Percentiles rank a stretch among this genome's conserved stretches.
Conservation (phyloP, 2,329 filamentous ascomycete species). For the Cladorrhinum sp. region DNA sequence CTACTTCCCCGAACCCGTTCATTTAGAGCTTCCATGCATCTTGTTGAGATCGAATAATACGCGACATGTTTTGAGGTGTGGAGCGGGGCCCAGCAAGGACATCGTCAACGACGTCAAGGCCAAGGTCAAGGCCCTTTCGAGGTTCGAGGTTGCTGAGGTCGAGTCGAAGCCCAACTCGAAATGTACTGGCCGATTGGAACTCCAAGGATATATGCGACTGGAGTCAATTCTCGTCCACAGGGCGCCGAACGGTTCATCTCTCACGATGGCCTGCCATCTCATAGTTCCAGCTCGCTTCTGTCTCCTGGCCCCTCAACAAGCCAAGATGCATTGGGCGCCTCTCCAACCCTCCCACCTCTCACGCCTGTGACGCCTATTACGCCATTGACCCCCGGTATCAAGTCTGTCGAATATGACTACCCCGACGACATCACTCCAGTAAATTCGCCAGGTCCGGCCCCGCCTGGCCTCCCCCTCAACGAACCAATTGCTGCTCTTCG, state of each 20-base stretch:
- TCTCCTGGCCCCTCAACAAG: constrained; percentile 27
- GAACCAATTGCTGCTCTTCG: constrained; percentile 72
- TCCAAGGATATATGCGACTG: constrained; percentile 77
- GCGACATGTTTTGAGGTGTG: neutral
- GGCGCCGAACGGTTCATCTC: constrained; percentile 50
- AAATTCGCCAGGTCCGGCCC: constrained; percentile 30
- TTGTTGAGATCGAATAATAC: neutral
- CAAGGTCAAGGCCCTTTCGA: too few relatives aligned
- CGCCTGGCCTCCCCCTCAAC: constrained; percentile 43
- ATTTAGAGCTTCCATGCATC: neutral
- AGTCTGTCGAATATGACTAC: constrained; percentile 56
- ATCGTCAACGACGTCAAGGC: neutral
- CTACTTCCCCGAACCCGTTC: neutral
- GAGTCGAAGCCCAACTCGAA: too few relatives aligned
- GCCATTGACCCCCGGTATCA: constrained; percentile 56
- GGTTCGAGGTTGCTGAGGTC: too few relatives aligned
- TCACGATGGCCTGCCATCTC: constrained; percentile 56
- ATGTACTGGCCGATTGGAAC: constrained; percentile 94
- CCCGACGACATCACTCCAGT: constrained; percentile 33
- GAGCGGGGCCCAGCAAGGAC: neutral
- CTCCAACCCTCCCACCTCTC: constrained; percentile 35
- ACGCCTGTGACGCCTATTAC: constrained; percentile 50
- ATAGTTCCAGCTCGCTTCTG: constrained; percentile 25
- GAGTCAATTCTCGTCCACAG: constrained; percentile 59
- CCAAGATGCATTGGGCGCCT: constrained; percentile 37